Percentiles rank a stretch among this genome's conserved stretches.
Conservation (phyloP, 2,329 filamentous ascomycete species). For the Emergomyces orientalis region DNA sequence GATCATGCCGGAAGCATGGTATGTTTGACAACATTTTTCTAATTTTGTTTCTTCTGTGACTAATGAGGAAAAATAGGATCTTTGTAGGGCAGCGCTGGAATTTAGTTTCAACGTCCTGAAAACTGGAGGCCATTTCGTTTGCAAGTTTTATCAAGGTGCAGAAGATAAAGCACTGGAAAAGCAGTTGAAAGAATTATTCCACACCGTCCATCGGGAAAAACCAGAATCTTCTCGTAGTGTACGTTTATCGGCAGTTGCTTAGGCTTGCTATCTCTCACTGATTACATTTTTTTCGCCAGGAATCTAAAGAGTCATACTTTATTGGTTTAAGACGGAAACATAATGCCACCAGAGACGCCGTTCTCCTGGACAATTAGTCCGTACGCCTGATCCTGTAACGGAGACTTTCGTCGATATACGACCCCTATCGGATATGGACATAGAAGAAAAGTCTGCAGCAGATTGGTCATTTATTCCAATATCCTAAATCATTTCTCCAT, state of each 20-base stretch:
- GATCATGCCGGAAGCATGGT: constrained; percentile 96
- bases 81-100: constrained; percentile 73
- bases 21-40: constrained; percentile 27
- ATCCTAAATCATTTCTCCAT: constrained; percentile 6
- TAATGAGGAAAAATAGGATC: constrained; percentile 52
- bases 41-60: constrained; percentile 3
- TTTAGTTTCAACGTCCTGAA: constrained; percentile 81
- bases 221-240: constrained; percentile 83
- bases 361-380: constrained; percentile 27
- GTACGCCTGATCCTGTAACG: not conserved
- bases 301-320: constrained; percentile 79
- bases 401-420: not conserved
- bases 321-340: constrained; percentile 64
- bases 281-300: constrained; percentile 40
- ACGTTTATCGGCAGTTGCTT: constrained; percentile 29
- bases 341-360: constrained; percentile 37
- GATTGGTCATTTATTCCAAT: not conserved
- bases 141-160: constrained; percentile 90
- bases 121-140: constrained; percentile 79
- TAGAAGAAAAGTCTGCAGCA: not conserved
- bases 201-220: constrained; percentile 75
- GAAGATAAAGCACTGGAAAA: constrained; percentile 75
- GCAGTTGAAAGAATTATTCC: constrained; percentile 66
- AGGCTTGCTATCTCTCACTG: constrained; percentile 5
- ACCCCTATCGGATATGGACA: not conserved